A percentile compares a stretch with the other conserved stretches of the same genome.
Conservation (phyloP, 192 early-diverging fungal species). For the Blastocladiella britannica region DNA sequence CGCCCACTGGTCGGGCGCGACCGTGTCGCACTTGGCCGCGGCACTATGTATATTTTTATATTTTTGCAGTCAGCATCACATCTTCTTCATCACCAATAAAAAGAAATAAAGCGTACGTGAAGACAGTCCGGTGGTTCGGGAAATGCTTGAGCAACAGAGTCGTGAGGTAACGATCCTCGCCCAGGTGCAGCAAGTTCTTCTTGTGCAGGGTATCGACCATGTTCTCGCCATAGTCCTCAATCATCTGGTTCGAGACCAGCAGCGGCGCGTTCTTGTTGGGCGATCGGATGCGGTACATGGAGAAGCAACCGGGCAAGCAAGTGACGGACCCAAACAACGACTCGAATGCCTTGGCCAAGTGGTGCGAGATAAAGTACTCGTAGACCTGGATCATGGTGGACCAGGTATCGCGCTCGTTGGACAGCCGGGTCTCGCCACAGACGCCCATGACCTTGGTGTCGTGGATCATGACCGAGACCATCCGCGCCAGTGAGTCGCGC, state of each 20-base stretch:
- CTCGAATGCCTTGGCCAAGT: slow-evolving; percentile 75
- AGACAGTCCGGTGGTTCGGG: slow-evolving; percentile 85
- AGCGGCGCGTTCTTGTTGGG: slow-evolving; percentile 45
- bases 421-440: slow-evolving; percentile 82
- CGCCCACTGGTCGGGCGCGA: slow-evolving; percentile 79
- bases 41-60: too few relatives aligned
- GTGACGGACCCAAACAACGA: slow-evolving; percentile 63
- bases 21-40: slow-evolving; percentile 81
- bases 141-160: slow-evolving; percentile 91
- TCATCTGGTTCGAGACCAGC: slow-evolving; percentile 54
- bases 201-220: slow-evolving; percentile 86
- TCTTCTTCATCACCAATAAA: too few relatives aligned
- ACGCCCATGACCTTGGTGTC: slow-evolving; percentile 66
- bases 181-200: slow-evolving; percentile 88
- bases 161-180: slow-evolving; percentile 94
- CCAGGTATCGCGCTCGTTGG: slow-evolving; percentile 77
- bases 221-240: slow-evolving; percentile 76
- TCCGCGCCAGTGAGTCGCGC: slow-evolving; percentile 63
- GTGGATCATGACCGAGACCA: slow-evolving; percentile 64
- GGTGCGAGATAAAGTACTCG: slow-evolving; percentile 81
- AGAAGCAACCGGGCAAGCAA: slow-evolving; percentile 67
- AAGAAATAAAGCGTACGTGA: too few relatives aligned
- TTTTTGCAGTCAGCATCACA: too few relatives aligned
- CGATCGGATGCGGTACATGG: slow-evolving; percentile 62
- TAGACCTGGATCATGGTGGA: slow-evolving; percentile 95